These are phyloP conservation scores for Penicillium paradoxum DNA, from an alignment of 495 filamentous ascomycete genomes.

Conservation along the genomic window DNA sequence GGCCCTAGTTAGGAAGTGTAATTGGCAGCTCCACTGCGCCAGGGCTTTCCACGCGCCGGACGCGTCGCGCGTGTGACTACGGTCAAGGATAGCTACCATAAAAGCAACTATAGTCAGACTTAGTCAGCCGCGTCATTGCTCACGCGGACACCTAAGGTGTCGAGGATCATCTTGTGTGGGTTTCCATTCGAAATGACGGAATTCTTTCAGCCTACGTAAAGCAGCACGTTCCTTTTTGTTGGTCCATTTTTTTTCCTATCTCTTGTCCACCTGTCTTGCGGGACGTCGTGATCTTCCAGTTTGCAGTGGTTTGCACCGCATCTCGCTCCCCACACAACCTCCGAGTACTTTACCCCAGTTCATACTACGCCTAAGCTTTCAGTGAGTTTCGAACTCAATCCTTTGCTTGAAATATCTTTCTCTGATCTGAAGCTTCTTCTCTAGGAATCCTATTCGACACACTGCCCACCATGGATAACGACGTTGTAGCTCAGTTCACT, in stretches of 20 bases:
- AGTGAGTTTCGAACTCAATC: neutral
- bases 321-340: constrained; percentile 12
- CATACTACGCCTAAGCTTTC: constrained; percentile 13
- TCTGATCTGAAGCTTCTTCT: constrained; percentile 42
- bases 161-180: constrained; percentile 2
- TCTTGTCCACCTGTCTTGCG: neutral
- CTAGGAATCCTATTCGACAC: constrained; percentile 6
- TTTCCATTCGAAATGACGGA: neutral
- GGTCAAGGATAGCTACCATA: neutral
- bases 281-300: constrained; percentile 9
- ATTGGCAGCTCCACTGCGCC: constrained; percentile 4
- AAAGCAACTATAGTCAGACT: neutral
- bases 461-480: constrained; percentile 58
- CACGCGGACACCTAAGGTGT: neutral
- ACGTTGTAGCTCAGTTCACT: constrained; percentile 47
- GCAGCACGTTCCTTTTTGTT: neutral
- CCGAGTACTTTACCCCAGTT: constrained; percentile 5
- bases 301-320: constrained; percentile 39
- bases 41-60: neutral
- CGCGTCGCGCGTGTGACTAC: constrained; percentile 13
- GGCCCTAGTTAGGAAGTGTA: constrained; percentile 10
- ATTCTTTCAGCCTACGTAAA: neutral
- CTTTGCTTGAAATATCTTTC: constrained; percentile 33
- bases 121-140: constrained; percentile 5
- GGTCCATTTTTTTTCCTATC: neutral